Percentiles rank a stretch among this genome's conserved stretches.
Conservation (phyloP, 2,329 filamentous ascomycete genomes). For the Xylaria sp. region DNA sequence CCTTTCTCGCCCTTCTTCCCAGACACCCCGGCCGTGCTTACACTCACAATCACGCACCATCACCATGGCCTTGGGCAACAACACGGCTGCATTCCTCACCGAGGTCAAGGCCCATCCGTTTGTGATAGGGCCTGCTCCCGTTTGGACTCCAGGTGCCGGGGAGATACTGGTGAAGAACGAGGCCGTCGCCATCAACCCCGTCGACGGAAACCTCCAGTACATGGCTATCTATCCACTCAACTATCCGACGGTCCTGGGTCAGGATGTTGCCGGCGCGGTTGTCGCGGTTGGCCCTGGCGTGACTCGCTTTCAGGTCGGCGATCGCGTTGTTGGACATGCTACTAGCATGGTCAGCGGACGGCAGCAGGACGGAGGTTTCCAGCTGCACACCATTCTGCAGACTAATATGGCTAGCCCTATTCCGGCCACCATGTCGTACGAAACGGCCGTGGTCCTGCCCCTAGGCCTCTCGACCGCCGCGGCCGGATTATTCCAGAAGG, state of each 20-base stretch:
- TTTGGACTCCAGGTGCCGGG: conserved; percentile 37
- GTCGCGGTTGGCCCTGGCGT: conserved; percentile 44
- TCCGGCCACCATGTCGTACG: conserved; percentile 19
- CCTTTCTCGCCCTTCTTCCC: background rate
- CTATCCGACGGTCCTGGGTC: conserved; percentile 50
- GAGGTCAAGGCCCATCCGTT: conserved; percentile 41
- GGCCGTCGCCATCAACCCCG: conserved; percentile 49
- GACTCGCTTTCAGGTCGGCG: conserved; percentile 46
- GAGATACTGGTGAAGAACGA: conserved; percentile 46
- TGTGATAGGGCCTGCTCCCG: conserved; percentile 37
- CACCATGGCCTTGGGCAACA: conserved; percentile 31
- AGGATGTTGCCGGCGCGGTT: conserved; percentile 49
- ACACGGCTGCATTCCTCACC: conserved; percentile 40
- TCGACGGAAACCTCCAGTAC: conserved; percentile 47
- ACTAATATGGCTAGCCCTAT: conserved; percentile 15
- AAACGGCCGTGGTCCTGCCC: conserved; percentile 13
- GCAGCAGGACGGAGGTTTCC: conserved; percentile 25
- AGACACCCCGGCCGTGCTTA: background rate
- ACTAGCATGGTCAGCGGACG: conserved; percentile 39
- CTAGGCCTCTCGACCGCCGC: conserved; percentile 20
- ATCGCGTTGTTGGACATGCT: conserved; percentile 31
- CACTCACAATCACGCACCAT: conserved; percentile 10
- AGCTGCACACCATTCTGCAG: conserved; percentile 20
- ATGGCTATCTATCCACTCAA: conserved; percentile 38
- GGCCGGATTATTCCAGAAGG: conserved; percentile 12